Evolutionary conservation across 2,329 filamentous ascomycete genomes (phyloP).

Genomic region (Annulohypoxylon truncatum): DNA sequence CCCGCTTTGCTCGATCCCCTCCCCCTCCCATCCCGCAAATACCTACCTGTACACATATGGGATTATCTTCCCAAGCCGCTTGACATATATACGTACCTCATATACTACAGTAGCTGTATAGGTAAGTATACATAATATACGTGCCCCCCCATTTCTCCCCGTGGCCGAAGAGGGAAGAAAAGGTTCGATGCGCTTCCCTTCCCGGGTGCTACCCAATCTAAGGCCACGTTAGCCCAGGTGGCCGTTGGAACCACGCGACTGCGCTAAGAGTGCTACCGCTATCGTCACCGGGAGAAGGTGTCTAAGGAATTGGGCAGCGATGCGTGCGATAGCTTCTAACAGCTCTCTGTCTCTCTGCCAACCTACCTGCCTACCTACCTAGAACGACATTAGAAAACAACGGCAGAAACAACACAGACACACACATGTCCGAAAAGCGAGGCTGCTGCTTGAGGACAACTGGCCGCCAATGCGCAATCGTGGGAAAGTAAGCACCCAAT

Average conservation of each 20-base stretch:
- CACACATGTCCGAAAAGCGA: constrained; percentile 17
- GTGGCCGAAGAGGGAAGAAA: background rate
- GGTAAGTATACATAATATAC: constrained; percentile 14
- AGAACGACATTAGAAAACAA: background rate
- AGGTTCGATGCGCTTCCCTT: constrained; percentile 7
- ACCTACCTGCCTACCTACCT: constrained; percentile 2
- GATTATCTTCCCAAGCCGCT: constrained; percentile 17
- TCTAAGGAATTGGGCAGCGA: constrained; percentile 41
- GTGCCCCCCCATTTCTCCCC: background rate
- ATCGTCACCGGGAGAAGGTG: constrained; percentile 29
- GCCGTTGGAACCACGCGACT: constrained; percentile 41
- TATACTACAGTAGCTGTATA: background rate
- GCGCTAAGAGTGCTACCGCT: constrained; percentile 10
- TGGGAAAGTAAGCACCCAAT: background rate
- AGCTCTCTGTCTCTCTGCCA: too few species aligned
- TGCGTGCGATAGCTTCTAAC: constrained; percentile 35
- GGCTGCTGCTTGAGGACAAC: constrained; percentile 30
- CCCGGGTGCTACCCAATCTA: constrained; percentile 37
- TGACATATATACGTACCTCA: background rate
- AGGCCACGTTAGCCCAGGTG: constrained; percentile 27
- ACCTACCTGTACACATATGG: background rate
- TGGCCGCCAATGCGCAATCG: constrained; percentile 29
- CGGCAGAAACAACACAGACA: constrained; percentile 14
- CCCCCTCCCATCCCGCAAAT: constrained; percentile 27
- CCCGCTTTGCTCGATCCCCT: constrained; percentile 26